Evolutionary conservation across 257 asterid genomes (phyloP).

Genomic region (Nicotiana benthamiana): DNA sequence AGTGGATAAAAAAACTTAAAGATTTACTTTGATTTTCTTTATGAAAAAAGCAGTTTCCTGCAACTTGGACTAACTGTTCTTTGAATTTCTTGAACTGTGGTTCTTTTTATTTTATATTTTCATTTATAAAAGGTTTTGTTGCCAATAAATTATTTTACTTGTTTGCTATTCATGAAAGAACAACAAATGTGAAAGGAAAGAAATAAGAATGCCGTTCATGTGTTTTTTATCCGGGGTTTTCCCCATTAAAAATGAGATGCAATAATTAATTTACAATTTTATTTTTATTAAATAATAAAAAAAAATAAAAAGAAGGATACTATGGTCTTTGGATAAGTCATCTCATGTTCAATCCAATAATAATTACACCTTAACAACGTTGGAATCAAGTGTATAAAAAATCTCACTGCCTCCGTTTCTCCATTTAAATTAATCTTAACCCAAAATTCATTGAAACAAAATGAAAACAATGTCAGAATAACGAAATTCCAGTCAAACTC

Average conservation of each 20-base stretch:
- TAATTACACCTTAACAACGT: too few species aligned
- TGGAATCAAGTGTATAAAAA: too few species aligned
- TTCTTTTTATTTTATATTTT: not conserved
- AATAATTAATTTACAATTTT: not conserved
- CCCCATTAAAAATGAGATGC: not conserved
- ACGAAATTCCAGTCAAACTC: too few species aligned
- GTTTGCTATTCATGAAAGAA: not conserved
- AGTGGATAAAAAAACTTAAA: slow-evolving; percentile 11
- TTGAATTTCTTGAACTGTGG: slow-evolving; percentile 7
- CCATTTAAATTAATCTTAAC: too few species aligned
- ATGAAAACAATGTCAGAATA: too few species aligned
- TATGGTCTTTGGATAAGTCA: not conserved
- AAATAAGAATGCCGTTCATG: not conserved
- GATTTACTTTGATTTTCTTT: not conserved
- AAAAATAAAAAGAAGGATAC: not conserved
- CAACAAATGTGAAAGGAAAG: not conserved
- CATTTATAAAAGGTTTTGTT: not conserved
- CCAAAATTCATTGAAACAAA: too few species aligned
- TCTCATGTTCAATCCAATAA: too few species aligned
- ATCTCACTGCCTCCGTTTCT: too few species aligned
- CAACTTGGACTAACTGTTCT: slow-evolving; percentile 2
- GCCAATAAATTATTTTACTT: not conserved
- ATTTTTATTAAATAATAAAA: not conserved
- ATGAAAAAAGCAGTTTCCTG: not conserved
- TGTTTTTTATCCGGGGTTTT: too few species aligned